Evolutionary conservation across 306 rosid species (phyloP).

Genomic region (Prunus armeniaca): DNA sequence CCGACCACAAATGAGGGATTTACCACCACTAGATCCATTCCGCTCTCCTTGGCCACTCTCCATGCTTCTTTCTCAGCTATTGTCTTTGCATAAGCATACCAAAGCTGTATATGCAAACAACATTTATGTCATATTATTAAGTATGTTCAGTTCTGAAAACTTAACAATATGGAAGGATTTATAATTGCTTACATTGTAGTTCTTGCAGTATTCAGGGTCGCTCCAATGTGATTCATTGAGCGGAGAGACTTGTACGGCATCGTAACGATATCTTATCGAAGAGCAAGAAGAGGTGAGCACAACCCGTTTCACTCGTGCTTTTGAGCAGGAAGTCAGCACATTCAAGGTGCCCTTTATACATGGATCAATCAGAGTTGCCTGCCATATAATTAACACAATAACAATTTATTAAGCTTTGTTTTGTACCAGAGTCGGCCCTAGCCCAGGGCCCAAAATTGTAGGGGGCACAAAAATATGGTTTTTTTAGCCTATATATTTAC

Average conservation of each 20-base stretch:
- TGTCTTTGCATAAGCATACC: conserved; percentile 92
- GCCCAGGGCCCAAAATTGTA: too few relatives aligned
- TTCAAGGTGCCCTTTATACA: conserved; percentile 58
- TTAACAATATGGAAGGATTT: not conserved
- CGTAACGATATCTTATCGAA: conserved; percentile 65
- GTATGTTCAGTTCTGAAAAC: too few relatives aligned
- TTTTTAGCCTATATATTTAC: too few relatives aligned
- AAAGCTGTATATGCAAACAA: conserved; percentile 46
- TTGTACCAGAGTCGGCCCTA: too few relatives aligned
- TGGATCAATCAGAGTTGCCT: conserved; percentile 74
- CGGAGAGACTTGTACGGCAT: conserved; percentile 47
- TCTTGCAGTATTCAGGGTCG: conserved; percentile 72
- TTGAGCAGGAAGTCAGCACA: conserved; percentile 65
- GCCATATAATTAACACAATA: conserved; percentile 2
- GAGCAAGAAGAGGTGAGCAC: conserved; percentile 89
- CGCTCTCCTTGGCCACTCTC: conserved; percentile 54
- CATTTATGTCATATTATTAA: not conserved
- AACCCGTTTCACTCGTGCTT: conserved; percentile 58
- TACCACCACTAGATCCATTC: conserved; percentile 71
- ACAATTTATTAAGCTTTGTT: too few relatives aligned
- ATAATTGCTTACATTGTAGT: conserved; percentile 39
- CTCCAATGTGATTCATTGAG: conserved; percentile 84
- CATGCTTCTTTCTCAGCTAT: conserved; percentile 76
- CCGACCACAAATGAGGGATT: conserved; percentile 79
- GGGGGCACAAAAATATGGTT: too few relatives aligned